Percentiles rank a stretch among this genome's conserved stretches.
Conservation (phyloP, 2,329 filamentous ascomycete species). For the Teratosphaeria gauchensis region DNA sequence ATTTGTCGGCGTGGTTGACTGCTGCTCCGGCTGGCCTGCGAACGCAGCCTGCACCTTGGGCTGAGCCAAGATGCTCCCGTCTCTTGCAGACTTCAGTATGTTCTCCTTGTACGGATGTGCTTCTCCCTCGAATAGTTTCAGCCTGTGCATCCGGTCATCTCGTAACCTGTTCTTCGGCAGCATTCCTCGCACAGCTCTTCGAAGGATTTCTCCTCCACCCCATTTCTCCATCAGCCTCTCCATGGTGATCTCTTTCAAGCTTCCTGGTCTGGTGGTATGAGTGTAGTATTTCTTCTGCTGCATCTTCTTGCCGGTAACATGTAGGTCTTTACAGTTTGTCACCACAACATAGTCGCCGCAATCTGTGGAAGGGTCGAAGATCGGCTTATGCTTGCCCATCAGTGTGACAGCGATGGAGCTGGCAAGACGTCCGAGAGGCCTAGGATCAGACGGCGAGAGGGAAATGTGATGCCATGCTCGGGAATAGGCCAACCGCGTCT, state of each 20-base stretch:
- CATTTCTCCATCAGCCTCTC: slow-evolving; percentile 89
- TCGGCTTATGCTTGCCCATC: slow-evolving; percentile 99
- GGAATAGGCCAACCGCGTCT: slow-evolving; percentile 95
- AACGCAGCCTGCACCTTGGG: slow-evolving; percentile 31
- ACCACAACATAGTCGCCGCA: slow-evolving; percentile 97
- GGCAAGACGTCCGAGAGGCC: slow-evolving; percentile 81
- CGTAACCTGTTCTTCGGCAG: slow-evolving; percentile 90
- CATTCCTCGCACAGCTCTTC: slow-evolving; percentile 93
- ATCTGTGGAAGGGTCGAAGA: slow-evolving; percentile 93
- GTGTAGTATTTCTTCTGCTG: slow-evolving; percentile 93
- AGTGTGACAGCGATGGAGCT: slow-evolving; percentile 76
- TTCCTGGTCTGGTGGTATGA: slow-evolving; percentile 83
- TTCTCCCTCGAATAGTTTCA: slow-evolving; percentile 89
- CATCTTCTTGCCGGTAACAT: slow-evolving; percentile 84
- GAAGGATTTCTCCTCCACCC: slow-evolving; percentile 82
- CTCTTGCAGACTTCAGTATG: slow-evolving; percentile 55
- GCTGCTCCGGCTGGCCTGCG: slow-evolving; percentile 1
- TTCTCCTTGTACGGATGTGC: slow-evolving; percentile 89
- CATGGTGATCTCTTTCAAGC: slow-evolving; percentile 82
- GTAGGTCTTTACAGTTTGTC: slow-evolving; percentile 74
- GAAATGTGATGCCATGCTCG: slow-evolving; percentile 91
- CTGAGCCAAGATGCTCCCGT: slow-evolving; percentile 19
- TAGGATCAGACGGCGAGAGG: slow-evolving; percentile 43
- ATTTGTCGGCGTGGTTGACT: slow-evolving; percentile 2
- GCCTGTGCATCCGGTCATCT: slow-evolving; percentile 72